Evolutionary conservation across 306 rosid genomes (phyloP), one percentile per base, ranked within the genome.

Genomic region (Prunus fruticosa): DNA sequence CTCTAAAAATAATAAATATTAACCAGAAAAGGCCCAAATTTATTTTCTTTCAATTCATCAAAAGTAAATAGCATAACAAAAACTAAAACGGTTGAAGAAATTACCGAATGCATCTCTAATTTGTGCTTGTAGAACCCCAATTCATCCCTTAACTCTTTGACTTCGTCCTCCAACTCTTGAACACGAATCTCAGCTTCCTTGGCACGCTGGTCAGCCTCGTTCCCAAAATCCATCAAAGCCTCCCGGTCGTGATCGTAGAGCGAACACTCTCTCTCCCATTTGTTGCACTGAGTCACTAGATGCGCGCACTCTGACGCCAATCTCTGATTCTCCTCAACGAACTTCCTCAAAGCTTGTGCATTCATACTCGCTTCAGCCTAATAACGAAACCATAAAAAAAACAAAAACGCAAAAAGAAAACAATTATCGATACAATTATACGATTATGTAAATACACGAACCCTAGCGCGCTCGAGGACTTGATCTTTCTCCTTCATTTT

Each of bases 151-250:
- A 87, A 67, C 46, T 82, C 84, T 49, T 82, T 76, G 68, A 92
- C 76, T 69, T 88, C 87, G 79, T 79, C 80, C 82, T 96, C 96
- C 89, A 92, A 92, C 60, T 89, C 85, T 0, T 49, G 66, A 46
- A 81, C 88, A 0, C 96, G 96, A 51, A 80, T 77, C 75, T 89
- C 93, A 1, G 98, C 93, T 77, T 84, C 91, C 75, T 85, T 89
- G 19, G 96, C 98, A 41, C 93, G 88, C 81, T 91, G 89, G 78
- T 96, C 99, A 20, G 99, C 97, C 67, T 96, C 96, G 28, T 95
- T 91, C 72, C 97, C 98, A 5, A 96, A 92, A 68, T 96, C 99
- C 99, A 96, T 96, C 88, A 96, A 81, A 3, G 86, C 91, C 66
- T 96, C 98, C 27, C 97, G 81, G 78, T 96, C 99, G 51, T 71